Evolutionary conservation across 345 rosid genomes (phyloP), one percentile per base, ranked within the genome.

Genomic region (Populus simonii): DNA sequence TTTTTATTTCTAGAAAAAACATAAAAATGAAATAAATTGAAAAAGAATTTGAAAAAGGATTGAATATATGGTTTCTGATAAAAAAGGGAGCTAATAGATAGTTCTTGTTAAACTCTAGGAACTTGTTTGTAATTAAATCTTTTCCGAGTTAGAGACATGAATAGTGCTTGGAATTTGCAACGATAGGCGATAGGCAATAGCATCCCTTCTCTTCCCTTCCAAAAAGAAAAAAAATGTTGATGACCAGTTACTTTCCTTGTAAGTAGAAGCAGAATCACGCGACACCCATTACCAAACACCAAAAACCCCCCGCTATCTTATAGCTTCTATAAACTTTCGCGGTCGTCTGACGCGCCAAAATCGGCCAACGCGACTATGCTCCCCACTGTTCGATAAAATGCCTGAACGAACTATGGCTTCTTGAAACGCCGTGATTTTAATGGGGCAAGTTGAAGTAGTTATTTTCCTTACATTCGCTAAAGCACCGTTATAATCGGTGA

Each of bases 301-400:
- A 11, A 57, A 29, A 62, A 31, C 17, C 68, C 59, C 63, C 29
- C 33, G 16, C 31, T 11, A 66, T 68, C 43, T 16, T n/a, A 66
- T 78, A 31, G 63, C 85, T 38, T 80, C 76, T 55, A 82, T 83
- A 66, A 87, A 89, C 76, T 77, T 81, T 8, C 29, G 66, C 76
- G n/a, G 85, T 86, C 0, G 35, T 62, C 2, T 6, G 22, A 20
- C 65, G 38, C 2, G 33, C 53, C 0, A 77, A 75, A 73, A 77
- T 65, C 3, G 89, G 89, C 61, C 68, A 71, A 13, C 29, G 84
- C 29, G 70, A 79, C 72, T 17, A 65, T 47, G 93, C 90, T 31
- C 90, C 89, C 3, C 62, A 70, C 59, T 90, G 85, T 88, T 90
- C 67, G 91, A 2, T 74, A 65, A 77, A 84, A 90, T 90, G 93